These are phyloP conservation scores for Patellifolia procumbens DNA, from an alignment of 179 eudicot species.

Conservation along the genomic window DNA sequence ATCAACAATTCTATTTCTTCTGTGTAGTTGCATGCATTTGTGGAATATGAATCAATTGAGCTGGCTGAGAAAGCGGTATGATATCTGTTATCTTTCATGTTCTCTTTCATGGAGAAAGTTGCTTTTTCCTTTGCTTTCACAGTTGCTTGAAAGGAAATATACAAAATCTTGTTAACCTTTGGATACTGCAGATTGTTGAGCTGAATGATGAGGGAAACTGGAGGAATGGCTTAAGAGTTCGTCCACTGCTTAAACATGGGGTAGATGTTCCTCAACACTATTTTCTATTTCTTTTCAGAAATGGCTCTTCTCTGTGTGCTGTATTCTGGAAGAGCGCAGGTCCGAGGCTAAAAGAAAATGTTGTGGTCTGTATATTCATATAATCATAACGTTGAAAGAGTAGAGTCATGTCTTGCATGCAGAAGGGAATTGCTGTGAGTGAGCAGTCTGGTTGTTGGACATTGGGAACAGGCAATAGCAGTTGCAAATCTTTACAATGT, in stretches of 20 bases:
- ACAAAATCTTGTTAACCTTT: background rate
- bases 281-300: no score
- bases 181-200: conserved; percentile 38
- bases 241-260: conserved; percentile 40
- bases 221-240: conserved; percentile 53
- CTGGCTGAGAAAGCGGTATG: conserved; percentile 56
- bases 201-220: conserved; percentile 48
- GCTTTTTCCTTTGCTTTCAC: background rate
- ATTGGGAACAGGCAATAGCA: background rate
- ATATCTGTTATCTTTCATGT: conserved; percentile 7
- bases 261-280: conserved; percentile 25
- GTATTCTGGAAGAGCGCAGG: background rate
- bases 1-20: conserved; percentile 3
- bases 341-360: background rate
- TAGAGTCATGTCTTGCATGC: background rate
- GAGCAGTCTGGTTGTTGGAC: background rate
- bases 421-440: background rate
- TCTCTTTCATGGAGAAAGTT: background rate
- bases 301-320: background rate
- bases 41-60: conserved; percentile 53
- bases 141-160: conserved; percentile 1
- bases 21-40: conserved; percentile 52
- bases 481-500: background rate
- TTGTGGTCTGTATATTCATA: background rate
- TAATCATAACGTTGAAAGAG: background rate